A percentile compares a stretch with the other conserved stretches of the same genome.
Evolutionary conservation across 306 rosid genomes (phyloP).

Genomic region (Macrotyloma uniflorum): DNA sequence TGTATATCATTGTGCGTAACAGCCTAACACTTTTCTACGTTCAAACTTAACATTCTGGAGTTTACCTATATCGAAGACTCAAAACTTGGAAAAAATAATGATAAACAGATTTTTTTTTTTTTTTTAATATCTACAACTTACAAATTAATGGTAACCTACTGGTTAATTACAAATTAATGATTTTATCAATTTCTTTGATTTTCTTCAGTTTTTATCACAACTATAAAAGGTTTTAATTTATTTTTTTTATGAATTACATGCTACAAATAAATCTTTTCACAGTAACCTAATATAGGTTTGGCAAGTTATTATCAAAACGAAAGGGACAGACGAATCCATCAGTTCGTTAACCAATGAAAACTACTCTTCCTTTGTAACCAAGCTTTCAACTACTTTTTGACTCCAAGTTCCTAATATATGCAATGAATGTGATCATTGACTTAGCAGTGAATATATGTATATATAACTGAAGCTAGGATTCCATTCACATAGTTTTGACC

Average conservation of each 20-base stretch:
- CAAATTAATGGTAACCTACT: too few relatives aligned
- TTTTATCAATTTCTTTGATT: too few relatives aligned
- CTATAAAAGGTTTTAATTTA: background rate
- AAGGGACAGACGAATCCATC: background rate
- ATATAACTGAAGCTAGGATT: slow-evolving; percentile 23
- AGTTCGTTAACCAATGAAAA: slow-evolving; percentile 26
- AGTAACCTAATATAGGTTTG: background rate
- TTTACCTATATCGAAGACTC: too few relatives aligned
- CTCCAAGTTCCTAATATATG: slow-evolving; percentile 26
- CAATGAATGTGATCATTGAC: slow-evolving; percentile 35
- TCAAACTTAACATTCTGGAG: background rate
- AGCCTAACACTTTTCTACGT: slow-evolving; percentile 12
- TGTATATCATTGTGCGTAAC: slow-evolving; percentile 6
- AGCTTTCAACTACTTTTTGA: slow-evolving; percentile 18
- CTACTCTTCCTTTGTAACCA: slow-evolving; percentile 12
- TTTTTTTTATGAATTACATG: background rate
- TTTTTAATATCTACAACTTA: too few relatives aligned
- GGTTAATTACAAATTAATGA: too few relatives aligned
- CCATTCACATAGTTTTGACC: slow-evolving; percentile 28
- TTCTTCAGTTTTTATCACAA: background rate
- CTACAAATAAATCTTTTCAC: background rate
- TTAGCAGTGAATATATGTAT: background rate
- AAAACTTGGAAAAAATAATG: too few relatives aligned
- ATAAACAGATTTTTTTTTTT: too few relatives aligned
- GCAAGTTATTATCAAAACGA: slow-evolving; percentile 21